A percentile compares a stretch with the other conserved stretches of the same genome.
phyloP scores from a whole-genome alignment of 1,139 yeast genomes.

The Magnusiomyces clavatus region DNA sequence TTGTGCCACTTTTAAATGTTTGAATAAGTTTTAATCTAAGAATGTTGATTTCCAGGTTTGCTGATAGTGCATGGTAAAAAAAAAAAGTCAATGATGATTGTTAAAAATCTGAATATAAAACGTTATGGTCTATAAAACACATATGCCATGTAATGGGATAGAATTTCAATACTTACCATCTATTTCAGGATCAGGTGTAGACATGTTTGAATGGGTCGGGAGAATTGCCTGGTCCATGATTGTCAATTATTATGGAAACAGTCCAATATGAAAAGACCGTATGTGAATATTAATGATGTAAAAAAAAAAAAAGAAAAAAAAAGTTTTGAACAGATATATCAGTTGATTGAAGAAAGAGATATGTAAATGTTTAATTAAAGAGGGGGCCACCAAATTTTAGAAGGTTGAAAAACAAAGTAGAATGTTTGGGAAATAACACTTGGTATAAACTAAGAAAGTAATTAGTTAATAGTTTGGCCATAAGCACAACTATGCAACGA shows the following conservation, averaged over 20 bases:
- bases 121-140: not conserved
- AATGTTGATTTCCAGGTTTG: constrained; percentile 17
- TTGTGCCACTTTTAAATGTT: constrained; percentile 31
- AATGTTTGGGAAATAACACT: not conserved
- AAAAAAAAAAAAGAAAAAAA: not conserved
- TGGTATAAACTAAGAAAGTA: not conserved
- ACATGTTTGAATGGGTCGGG: no score
- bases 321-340: not conserved
- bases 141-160: not conserved
- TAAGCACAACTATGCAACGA: no score
- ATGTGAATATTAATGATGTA: no score
- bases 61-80: no score
- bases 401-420: not conserved
- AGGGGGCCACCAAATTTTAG: no score
- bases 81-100: not conserved
- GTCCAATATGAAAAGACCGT: not conserved
- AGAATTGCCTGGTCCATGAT: not conserved
- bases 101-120: not conserved
- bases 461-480: not conserved
- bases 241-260: not conserved
- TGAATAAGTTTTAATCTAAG: constrained; percentile 31
- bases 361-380: not conserved
- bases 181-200: not conserved
- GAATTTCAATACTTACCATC: not conserved
- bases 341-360: not conserved